Conservation (phyloP, 2,329 filamentous ascomycete genomes). For the Penicillium paneum region DNA sequence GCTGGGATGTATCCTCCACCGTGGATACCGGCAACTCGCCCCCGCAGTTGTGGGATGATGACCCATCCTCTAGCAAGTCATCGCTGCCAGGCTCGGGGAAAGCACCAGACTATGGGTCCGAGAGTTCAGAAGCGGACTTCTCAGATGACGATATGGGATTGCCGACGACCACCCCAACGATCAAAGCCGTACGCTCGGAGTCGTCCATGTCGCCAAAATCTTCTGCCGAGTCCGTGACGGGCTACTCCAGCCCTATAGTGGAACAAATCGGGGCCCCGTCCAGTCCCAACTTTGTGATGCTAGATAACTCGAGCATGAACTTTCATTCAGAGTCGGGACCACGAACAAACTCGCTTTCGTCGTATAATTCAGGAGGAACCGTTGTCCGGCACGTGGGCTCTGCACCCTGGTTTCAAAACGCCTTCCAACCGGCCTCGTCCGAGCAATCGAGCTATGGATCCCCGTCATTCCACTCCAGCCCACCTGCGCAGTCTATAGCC, state of each 20-base stretch:
- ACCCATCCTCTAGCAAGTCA: slow-evolving; percentile 38
- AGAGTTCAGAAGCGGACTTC: slow-evolving; percentile 25
- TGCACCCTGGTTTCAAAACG: slow-evolving; percentile 34
- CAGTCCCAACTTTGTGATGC: slow-evolving; percentile 37
- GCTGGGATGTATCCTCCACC: slow-evolving; percentile 39
- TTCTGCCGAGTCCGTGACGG: slow-evolving; percentile 23
- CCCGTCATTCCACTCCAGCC: slow-evolving; percentile 41
- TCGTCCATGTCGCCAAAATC: slow-evolving; percentile 27
- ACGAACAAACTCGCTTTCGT: slow-evolving; percentile 41
- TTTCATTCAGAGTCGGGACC: slow-evolving; percentile 34
- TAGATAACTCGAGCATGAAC: slow-evolving; percentile 35
- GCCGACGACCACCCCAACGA: slow-evolving; percentile 35
- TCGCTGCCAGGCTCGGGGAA: slow-evolving; percentile 32
- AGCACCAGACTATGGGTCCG: slow-evolving; percentile 17
- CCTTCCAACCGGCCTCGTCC: slow-evolving; percentile 33
- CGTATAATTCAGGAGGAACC: slow-evolving; percentile 41
- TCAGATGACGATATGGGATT: slow-evolving; percentile 36
- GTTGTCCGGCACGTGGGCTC: slow-evolving; percentile 39
- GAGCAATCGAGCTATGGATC: slow-evolving; percentile 35
- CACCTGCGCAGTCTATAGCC: slow-evolving; percentile 33
- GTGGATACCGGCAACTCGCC: slow-evolving; percentile 37
- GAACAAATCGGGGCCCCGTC: slow-evolving; percentile 38
- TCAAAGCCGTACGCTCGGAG: slow-evolving; percentile 37
- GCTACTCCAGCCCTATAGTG: slow-evolving; percentile 43
- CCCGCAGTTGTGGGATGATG: slow-evolving; percentile 40